phyloP scores from a whole-genome alignment of 345 rosid species.

The Nasturtium officinale region DNA sequence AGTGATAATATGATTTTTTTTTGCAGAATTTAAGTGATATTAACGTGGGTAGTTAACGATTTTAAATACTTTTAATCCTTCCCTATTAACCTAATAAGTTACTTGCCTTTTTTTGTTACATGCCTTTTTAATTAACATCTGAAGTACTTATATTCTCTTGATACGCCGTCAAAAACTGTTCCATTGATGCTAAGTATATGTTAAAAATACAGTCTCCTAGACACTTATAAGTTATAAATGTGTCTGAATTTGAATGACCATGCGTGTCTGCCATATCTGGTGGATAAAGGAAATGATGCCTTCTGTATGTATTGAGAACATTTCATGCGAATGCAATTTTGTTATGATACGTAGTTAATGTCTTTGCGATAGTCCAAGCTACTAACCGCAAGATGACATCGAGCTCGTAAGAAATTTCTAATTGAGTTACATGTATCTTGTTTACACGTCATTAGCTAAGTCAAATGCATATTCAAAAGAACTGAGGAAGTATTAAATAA shows the following conservation, averaged over 20 bases:
- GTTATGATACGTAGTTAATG: not conserved
- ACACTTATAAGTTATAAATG: not conserved
- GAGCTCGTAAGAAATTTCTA: too few relatives aligned
- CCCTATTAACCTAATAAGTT: not conserved
- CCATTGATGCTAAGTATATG: not conserved
- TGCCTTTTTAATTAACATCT: not conserved
- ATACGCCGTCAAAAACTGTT: not conserved
- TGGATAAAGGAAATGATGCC: not conserved
- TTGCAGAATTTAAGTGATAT: too few relatives aligned
- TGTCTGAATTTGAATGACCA: not conserved
- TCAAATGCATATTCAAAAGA: not conserved
- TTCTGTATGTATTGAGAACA: not conserved
- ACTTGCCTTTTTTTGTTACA: too few relatives aligned
- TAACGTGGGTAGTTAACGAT: too few relatives aligned
- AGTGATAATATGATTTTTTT: too few relatives aligned
- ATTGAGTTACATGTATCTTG: not conserved
- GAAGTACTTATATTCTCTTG: not conserved
- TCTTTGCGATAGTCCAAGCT: not conserved
- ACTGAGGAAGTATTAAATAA: too few relatives aligned
- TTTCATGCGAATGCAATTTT: not conserved
- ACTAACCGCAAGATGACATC: not conserved
- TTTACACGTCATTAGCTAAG: not conserved
- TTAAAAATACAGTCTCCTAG: too few relatives aligned
- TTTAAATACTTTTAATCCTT: too few relatives aligned
- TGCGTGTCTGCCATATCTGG: not conserved